phyloP scores from a whole-genome alignment of 2,329 filamentous ascomycete species.

The Tolypocladium guangdongense region DNA sequence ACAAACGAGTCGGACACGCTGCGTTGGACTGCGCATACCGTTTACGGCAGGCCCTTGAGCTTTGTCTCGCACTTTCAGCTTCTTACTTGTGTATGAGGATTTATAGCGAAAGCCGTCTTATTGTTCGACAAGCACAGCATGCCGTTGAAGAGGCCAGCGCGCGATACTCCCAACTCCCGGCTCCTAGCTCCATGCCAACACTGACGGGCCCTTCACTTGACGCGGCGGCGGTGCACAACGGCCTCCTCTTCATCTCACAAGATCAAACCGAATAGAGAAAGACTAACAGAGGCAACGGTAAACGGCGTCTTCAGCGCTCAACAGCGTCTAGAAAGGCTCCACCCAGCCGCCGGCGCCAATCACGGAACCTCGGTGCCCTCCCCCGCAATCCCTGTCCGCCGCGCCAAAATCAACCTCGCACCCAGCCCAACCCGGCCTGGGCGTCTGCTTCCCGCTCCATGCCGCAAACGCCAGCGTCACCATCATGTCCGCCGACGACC shows the following conservation, averaged over 20 bases:
- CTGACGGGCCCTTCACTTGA: too few relatives aligned
- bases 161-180: too few relatives aligned
- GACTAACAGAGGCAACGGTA: too few relatives aligned
- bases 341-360: slow-evolving; percentile 1
- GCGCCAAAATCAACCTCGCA: too few relatives aligned
- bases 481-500: slow-evolving; percentile 68
- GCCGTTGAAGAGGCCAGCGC: too few relatives aligned
- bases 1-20: not conserved
- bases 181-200: too few relatives aligned
- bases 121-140: too few relatives aligned
- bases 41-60: not conserved
- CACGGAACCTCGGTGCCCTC: slow-evolving; percentile 3
- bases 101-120: too few relatives aligned
- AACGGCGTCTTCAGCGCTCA: not conserved
- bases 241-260: too few relatives aligned
- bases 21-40: not conserved
- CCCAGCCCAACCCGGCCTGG: not conserved
- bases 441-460: not conserved
- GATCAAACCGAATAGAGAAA: not conserved
- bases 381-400: not conserved
- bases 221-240: too few relatives aligned
- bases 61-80: too few relatives aligned
- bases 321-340: not conserved
- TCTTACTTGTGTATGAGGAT: too few relatives aligned
- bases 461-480: slow-evolving; percentile 1